Percentiles rank a stretch among this genome's conserved stretches.
Conservation (phyloP, 495 filamentous ascomycete genomes). For the Terfezia boudieri region DNA sequence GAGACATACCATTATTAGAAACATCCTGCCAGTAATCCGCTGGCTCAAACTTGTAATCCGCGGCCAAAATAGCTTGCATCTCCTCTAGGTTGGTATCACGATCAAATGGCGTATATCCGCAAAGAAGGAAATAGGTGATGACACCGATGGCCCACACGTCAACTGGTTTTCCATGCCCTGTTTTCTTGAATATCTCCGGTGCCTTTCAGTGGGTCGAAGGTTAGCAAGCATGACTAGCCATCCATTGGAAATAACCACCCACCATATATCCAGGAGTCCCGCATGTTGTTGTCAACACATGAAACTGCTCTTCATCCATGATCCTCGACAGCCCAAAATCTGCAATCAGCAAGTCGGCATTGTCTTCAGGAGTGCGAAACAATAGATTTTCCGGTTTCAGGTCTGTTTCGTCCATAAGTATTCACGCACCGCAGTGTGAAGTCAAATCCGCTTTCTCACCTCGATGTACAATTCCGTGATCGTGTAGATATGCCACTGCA, state of each 20-base stretch:
- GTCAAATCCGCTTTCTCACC: constrained; percentile 24
- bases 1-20: constrained; percentile 29
- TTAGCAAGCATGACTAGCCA: too few relatives aligned
- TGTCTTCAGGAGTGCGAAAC: constrained; percentile 61
- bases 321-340: constrained; percentile 88
- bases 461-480: constrained; percentile 94
- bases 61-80: constrained; percentile 94
- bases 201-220: constrained; percentile 8
- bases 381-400: constrained; percentile 57
- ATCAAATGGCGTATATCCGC: constrained; percentile 96
- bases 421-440: not conserved
- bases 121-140: constrained; percentile 89
- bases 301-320: constrained; percentile 98
- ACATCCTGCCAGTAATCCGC: constrained; percentile 92
- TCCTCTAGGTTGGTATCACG: constrained; percentile 93
- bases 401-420: constrained; percentile 19
- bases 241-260: too few relatives aligned
- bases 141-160: constrained; percentile 66
- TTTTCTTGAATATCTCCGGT: constrained; percentile 62
- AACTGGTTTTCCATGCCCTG: constrained; percentile 55
- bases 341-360: constrained; percentile 77
- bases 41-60: constrained; percentile 92
- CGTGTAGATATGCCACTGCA: constrained; percentile 94
- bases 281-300: constrained; percentile 90
- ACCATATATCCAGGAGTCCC: constrained; percentile 93